A percentile compares a stretch with the other conserved stretches of the same genome.
Evolutionary conservation across 331 rosid genomes (phyloP).

Genomic region (Ulmus americana): DNA sequence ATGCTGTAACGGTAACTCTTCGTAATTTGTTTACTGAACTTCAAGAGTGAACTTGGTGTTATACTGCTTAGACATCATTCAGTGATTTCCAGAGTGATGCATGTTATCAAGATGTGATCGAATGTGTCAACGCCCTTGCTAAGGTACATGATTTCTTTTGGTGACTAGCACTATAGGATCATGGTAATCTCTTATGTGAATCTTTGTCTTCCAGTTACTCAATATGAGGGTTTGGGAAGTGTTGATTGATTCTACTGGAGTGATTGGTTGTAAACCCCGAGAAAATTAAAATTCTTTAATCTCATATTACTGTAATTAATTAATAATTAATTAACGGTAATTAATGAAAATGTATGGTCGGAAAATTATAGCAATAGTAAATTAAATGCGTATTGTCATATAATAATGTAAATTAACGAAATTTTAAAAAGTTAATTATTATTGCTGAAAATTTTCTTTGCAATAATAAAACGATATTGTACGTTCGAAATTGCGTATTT

Average conservation of each 20-base stretch:
- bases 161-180: background rate
- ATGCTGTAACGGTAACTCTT: conserved; percentile 76
- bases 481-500: too few relatives aligned
- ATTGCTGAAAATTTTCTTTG: too few relatives aligned
- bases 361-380: too few relatives aligned
- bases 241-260: conserved; percentile 82
- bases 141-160: conserved; percentile 36
- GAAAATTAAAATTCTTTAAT: too few relatives aligned
- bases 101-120: conserved; percentile 66
- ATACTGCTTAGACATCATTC: conserved; percentile 26
- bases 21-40: background rate
- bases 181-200: background rate
- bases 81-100: conserved; percentile 66
- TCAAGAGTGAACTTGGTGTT: background rate
- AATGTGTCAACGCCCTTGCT: conserved; percentile 58
- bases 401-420: too few relatives aligned
- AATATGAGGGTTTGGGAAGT: conserved; percentile 59
- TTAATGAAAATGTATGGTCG: too few relatives aligned
- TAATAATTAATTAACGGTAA: too few relatives aligned
- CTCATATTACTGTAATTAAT: too few relatives aligned
- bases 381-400: too few relatives aligned
- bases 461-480: too few relatives aligned
- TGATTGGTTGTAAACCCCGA: too few relatives aligned
- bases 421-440: too few relatives aligned
- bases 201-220: conserved; percentile 47